These are phyloP conservation scores for Aureobasidium sp. DNA, from an alignment of 2,329 filamentous ascomycete genomes.

Conservation along the genomic window DNA sequence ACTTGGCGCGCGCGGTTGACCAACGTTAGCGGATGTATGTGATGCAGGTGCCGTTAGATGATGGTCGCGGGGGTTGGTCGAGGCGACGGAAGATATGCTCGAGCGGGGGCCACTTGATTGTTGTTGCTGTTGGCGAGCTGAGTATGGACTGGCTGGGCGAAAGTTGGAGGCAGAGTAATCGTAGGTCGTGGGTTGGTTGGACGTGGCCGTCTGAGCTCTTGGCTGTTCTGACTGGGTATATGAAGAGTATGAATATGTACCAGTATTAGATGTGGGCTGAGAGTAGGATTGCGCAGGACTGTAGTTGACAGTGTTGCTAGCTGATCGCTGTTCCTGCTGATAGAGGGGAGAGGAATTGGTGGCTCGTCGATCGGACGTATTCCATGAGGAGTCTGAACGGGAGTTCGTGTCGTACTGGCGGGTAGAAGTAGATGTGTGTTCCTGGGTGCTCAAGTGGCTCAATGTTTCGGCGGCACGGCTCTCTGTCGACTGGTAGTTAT, in stretches of 20 bases:
- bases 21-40: not conserved
- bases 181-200: not conserved
- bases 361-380: not conserved
- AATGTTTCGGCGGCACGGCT: slow-evolving; percentile 14
- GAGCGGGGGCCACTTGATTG: not conserved
- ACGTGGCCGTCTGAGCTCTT: slow-evolving; percentile 1
- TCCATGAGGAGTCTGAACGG: slow-evolving; percentile 3
- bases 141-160: slow-evolving; percentile 6
- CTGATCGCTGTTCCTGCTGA: not conserved
- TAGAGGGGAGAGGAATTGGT: not conserved
- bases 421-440: not conserved
- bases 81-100: not conserved
- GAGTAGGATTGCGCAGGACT: slow-evolving; percentile 2
- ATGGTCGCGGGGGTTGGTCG: not conserved
- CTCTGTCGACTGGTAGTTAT: slow-evolving; percentile 10
- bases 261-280: not conserved
- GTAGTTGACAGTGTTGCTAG: not conserved
- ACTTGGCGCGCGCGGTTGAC: slow-evolving; percentile 10
- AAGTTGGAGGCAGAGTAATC: not conserved
- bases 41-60: not conserved
- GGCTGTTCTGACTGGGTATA: slow-evolving; percentile 4
- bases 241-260: slow-evolving; percentile 6
- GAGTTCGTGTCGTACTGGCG: not conserved
- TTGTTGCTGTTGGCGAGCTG: slow-evolving; percentile 3
- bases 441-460: slow-evolving; percentile 13